Evolutionary conservation across 2,329 filamentous ascomycete genomes (phyloP), one percentile per base, ranked within the genome.

Genomic region (Alternaria sp.): DNA sequence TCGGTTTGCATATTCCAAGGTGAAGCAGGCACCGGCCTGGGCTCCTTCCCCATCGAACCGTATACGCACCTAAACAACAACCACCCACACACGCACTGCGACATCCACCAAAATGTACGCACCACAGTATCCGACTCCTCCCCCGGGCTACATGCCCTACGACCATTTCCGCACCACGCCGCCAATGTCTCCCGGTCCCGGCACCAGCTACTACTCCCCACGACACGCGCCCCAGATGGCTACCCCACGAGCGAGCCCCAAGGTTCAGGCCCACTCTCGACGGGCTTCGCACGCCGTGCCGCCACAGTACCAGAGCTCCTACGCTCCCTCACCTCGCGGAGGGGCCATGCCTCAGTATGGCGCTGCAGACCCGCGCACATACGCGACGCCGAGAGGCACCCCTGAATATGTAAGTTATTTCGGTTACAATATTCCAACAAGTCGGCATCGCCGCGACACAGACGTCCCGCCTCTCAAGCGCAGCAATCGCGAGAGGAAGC

Each of bases 391-490:
- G 77, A 83, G 80, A 81, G 85, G 80, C 80, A 83, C 85, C 78
- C 73, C 80, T 78, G 86, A 89, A 80, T 85, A 86, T 88, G 87
- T 89, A 88, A 89, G 87, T 89, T 68, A 72, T 77, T 75, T 75
- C 67, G 84, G 83, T 83, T 84, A 81, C 80, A 61, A 51, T 73
- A 78, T 78, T 78, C 71, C 76, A 69, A 79, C 76, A 69, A 79
- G 77, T 75, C 72, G 75, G 71, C 74, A 68, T 71, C 74, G 75
- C 60, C 75, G 74, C 74, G 72, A 76, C 67, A 64, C 75, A 63
- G 76, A 79, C 67, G 77, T 68, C 56, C 66, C 71, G 67, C 72
- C 75, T 73, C 72, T 76, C 75, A 79, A 79, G 75, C 73, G 72
- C 71, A 76, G 71, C 67, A 65, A 77, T 73, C 73, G 79, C 73